Conservation (phyloP, 2,329 filamentous ascomycete genomes). For the Ophiostoma novo-ulmi region DNA sequence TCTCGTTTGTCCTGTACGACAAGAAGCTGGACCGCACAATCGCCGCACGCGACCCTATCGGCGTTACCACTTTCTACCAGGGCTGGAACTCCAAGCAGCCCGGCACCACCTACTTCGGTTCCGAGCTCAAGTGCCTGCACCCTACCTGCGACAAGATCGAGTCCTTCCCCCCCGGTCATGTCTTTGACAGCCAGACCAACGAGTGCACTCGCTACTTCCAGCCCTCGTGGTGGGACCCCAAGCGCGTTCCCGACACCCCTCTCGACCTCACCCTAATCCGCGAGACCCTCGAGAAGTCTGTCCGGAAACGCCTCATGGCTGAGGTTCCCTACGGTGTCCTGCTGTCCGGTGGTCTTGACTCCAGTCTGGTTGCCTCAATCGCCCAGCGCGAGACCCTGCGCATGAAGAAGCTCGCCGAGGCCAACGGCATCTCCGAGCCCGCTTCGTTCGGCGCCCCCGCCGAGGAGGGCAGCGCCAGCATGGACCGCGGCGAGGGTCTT, state of each 20-base stretch:
- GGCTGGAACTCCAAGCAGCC: constrained; percentile 81
- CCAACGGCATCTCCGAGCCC: constrained; percentile 42
- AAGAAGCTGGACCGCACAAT: constrained; percentile 88
- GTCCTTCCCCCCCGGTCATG: constrained; percentile 87
- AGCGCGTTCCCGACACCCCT: constrained; percentile 70
- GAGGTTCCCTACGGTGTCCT: constrained; percentile 97
- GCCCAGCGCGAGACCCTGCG: constrained; percentile 87
- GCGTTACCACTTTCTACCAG: constrained; percentile 95
- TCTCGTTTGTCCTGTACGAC: constrained; percentile 97
- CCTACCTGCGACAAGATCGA: constrained; percentile 93
- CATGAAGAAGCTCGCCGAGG: constrained; percentile 60
- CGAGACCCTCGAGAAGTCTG: constrained; percentile 78
- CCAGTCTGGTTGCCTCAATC: constrained; percentile 89
- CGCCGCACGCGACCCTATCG: constrained; percentile 92
- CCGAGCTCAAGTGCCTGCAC: constrained; percentile 89
- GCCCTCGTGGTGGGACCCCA: constrained; percentile 85
- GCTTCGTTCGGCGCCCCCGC: constrained; percentile 41
- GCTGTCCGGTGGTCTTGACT: constrained; percentile 91
- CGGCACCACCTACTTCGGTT: constrained; percentile 87
- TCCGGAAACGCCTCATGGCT: constrained; percentile 96
- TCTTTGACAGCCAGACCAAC: constrained; percentile 92
- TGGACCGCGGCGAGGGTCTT: constrained; percentile 62
- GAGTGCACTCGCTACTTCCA: constrained; percentile 82
- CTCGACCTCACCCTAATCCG: constrained; percentile 79
- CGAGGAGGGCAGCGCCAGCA: constrained; percentile 42